Evolutionary conservation across 257 asterid species (phyloP).

Genomic region (Rhazya stricta): DNA sequence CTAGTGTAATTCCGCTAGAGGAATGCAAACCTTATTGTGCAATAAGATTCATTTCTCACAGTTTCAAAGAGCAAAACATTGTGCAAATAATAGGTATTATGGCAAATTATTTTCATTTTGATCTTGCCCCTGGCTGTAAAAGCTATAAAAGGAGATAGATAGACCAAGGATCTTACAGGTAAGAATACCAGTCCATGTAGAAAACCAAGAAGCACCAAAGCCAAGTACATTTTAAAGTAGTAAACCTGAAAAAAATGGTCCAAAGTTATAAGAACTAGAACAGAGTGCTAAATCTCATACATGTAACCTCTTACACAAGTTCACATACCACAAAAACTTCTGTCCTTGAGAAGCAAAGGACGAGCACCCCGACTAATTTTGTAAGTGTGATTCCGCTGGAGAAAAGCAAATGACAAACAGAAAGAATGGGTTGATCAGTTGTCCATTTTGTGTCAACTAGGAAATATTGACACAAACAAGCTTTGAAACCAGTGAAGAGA

Average conservation of each 20-base stretch:
- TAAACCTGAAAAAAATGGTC: slow-evolving; percentile 55
- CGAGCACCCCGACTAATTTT: slow-evolving; percentile 96
- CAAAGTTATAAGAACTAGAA: slow-evolving; percentile 10
- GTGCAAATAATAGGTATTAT: not conserved
- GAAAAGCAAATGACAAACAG: not conserved
- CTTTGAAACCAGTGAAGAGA: not conserved
- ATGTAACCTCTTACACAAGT: not conserved
- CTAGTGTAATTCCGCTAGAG: not conserved
- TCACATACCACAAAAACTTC: slow-evolving; percentile 86
- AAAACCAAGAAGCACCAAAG: slow-evolving; percentile 90
- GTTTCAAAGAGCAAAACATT: not conserved
- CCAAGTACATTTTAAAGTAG: slow-evolving; percentile 89
- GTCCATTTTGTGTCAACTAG: not conserved
- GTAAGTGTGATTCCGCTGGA: slow-evolving; percentile 97
- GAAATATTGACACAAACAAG: not conserved
- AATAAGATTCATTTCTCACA: not conserved
- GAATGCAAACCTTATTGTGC: not conserved
- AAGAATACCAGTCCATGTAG: slow-evolving; percentile 79
- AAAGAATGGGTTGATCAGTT: not conserved
- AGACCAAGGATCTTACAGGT: slow-evolving; percentile 58
- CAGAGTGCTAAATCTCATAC: not conserved
- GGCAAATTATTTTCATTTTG: not conserved
- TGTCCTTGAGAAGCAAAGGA: slow-evolving; percentile 78
- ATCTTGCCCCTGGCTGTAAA: not conserved
- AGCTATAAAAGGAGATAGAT: not conserved